phyloP scores from a whole-genome alignment of 306 rosid species.

The Medicago arabica region DNA sequence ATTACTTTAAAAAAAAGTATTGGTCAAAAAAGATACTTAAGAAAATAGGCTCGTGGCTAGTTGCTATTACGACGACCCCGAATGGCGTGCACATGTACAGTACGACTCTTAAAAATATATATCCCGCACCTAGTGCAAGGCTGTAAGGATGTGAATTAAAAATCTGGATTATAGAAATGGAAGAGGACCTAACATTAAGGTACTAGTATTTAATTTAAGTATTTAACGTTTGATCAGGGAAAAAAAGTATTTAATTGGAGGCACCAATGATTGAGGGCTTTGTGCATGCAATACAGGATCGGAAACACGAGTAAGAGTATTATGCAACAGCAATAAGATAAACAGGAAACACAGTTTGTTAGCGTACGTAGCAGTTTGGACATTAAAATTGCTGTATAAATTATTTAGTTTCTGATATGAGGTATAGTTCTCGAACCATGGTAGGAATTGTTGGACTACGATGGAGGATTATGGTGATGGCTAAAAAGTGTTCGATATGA shows the following conservation, averaged over 20 bases:
- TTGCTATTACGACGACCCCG: neutral
- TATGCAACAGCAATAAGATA: neutral
- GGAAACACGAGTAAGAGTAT: conserved; percentile 54
- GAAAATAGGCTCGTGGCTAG: conserved; percentile 1
- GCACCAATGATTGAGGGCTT: conserved; percentile 56
- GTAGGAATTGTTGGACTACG: neutral
- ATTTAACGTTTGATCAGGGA: conserved; percentile 13
- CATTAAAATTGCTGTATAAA: conserved; percentile 3
- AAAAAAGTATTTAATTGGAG: conserved; percentile 31
- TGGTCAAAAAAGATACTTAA: neutral
- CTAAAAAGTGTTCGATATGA: too few species aligned
- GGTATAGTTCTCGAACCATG: neutral
- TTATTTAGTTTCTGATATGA: neutral
- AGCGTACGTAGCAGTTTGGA: conserved; percentile 2
- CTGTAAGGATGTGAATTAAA: conserved; percentile 14
- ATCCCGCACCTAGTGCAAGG: conserved; percentile 18
- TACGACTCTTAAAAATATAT: neutral
- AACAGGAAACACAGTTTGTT: neutral
- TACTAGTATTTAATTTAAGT: neutral
- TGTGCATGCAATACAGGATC: conserved; percentile 48
- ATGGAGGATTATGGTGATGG: too few species aligned
- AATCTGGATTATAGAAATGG: neutral
- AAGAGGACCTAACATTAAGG: neutral
- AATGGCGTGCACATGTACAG: conserved; percentile 52
- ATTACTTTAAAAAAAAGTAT: neutral